Base-by-base conservation (phyloP, 202 grass and related monocot species). In the Saccharum hybrid region DNA sequence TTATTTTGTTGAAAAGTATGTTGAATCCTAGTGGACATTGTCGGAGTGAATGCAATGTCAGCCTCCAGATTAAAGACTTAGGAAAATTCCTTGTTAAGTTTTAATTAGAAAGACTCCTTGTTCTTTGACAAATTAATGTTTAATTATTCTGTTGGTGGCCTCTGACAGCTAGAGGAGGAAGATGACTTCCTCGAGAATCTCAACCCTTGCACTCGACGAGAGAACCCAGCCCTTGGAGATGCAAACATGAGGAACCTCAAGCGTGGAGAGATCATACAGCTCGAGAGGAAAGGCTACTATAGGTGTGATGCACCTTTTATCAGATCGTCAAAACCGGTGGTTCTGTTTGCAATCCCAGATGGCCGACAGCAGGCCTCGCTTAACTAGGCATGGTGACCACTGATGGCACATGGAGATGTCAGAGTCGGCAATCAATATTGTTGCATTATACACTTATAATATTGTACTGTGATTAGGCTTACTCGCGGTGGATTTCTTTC, bases 251-350 rank as follows among this genome's bases (percentile, higher is more conserved):
- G 87, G 39, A 97, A 97, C 63, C 61, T 97, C 49, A 90, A 93
- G 54, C 88, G 63, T 1, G 94, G 91, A 70, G 94, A 97, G 67
- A 21, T 91, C 65, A 75, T 97, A 65, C 88, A 97, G 78, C 82
- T 97, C 5, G 94, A 97, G 86, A 92, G 93, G 70, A 93, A 97
- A 51, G 94, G 94, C 14, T 93, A 93, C 84, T 97, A 84, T 68
- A 86, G 88, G 61, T 97, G 94, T 1, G 91, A 97, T 10, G 78
- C 86, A 1, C 89, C 94, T 2, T 97, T 90, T 66, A 64, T 93
- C 21, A 86, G 94, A 46, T 82, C 89, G 21, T 97, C 87, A 0
- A 91, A 93, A 41, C 89, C 77, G 0, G 87, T 97, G 43, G 89
- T 97, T 37, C 80, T 97, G 1, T 97, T 97, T 70, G 82, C 85